A percentile compares a stretch with the other conserved stretches of the same genome.
phyloP scores from a whole-genome alignment of 169 alveolate genomes.

The Eimeria praecox region DNA sequence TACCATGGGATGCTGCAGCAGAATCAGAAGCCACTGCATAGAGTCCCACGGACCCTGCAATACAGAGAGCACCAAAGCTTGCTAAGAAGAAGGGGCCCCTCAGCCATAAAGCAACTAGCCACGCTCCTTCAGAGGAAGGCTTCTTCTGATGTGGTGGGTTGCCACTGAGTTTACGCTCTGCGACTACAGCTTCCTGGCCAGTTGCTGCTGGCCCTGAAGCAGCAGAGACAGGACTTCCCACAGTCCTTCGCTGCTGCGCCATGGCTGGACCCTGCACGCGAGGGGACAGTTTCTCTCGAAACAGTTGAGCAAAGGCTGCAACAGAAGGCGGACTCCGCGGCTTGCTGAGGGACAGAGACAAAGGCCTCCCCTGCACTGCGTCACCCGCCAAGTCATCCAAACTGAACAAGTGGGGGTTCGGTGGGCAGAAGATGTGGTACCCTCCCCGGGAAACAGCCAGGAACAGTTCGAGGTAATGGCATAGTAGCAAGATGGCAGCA shows the following conservation, averaged over 20 bases:
- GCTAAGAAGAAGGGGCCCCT: conserved; percentile 65
- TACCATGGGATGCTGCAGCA: conserved; percentile 2
- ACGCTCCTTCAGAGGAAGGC: conserved; percentile 37
- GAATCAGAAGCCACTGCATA: conserved; percentile 39
- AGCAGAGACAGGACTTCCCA: conserved; percentile 21
- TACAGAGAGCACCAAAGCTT: conserved; percentile 38
- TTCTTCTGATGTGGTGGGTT: background rate
- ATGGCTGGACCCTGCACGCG: conserved; percentile 60
- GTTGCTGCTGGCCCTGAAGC: conserved; percentile 5
- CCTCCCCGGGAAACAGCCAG: conserved; percentile 44
- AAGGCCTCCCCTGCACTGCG: conserved; percentile 50
- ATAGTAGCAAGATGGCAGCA: conserved; percentile 52
- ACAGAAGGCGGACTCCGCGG: conserved; percentile 12
- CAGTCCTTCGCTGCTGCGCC: conserved; percentile 70
- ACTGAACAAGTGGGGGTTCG: conserved; percentile 61
- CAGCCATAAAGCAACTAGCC: conserved; percentile 75
- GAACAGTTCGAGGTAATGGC: conserved; percentile 19
- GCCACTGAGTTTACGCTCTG: background rate
- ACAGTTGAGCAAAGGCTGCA: conserved; percentile 5
- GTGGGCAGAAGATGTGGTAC: conserved; percentile 57
- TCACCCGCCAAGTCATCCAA: conserved; percentile 36
- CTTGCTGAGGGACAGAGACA: conserved; percentile 48
- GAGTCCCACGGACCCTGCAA: conserved; percentile 34
- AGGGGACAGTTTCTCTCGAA: conserved; percentile 28
- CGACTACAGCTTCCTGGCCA: background rate